Conservation (phyloP, 306 rosid genomes). For the Arachis stenosperma region DNA sequence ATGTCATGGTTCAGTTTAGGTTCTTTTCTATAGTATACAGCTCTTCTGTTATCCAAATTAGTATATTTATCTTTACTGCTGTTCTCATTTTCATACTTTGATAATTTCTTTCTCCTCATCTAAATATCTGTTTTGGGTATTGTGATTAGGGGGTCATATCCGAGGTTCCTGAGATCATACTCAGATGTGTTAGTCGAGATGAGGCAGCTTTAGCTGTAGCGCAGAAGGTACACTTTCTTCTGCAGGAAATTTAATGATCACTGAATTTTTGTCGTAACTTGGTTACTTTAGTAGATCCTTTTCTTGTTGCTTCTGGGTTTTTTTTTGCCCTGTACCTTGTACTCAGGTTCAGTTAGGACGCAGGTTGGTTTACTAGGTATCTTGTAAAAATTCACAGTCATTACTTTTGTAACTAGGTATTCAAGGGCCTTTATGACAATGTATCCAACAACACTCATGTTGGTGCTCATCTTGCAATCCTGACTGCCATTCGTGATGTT, state of each 20-base stretch:
- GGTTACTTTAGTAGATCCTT: constrained; percentile 18
- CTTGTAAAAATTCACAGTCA: constrained; percentile 13
- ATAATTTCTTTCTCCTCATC: neutral
- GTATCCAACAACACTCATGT: constrained; percentile 75
- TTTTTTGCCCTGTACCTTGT: neutral
- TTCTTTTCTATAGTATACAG: constrained; percentile 1
- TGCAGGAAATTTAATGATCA: neutral
- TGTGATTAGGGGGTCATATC: constrained; percentile 68
- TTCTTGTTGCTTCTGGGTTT: neutral
- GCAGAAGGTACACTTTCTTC: constrained; percentile 69
- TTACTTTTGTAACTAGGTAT: constrained; percentile 57
- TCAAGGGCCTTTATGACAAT: constrained; percentile 83
- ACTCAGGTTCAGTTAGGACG: constrained; percentile 25
- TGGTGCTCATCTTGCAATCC: constrained; percentile 76
- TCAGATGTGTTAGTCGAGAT: constrained; percentile 89
- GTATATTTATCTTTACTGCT: neutral
- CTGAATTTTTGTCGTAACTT: constrained; percentile 1
- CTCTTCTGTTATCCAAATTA: neutral
- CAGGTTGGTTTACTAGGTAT: neutral
- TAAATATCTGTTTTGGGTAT: constrained; percentile 32
- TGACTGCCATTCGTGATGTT: constrained; percentile 97
- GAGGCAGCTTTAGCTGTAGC: constrained; percentile 99
- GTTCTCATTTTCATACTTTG: constrained; percentile 12
- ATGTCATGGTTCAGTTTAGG: constrained; percentile 25
- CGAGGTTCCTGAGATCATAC: constrained; percentile 94